Conservation (phyloP, 2,329 filamentous ascomycete species). For the Aspergillus sp. region DNA sequence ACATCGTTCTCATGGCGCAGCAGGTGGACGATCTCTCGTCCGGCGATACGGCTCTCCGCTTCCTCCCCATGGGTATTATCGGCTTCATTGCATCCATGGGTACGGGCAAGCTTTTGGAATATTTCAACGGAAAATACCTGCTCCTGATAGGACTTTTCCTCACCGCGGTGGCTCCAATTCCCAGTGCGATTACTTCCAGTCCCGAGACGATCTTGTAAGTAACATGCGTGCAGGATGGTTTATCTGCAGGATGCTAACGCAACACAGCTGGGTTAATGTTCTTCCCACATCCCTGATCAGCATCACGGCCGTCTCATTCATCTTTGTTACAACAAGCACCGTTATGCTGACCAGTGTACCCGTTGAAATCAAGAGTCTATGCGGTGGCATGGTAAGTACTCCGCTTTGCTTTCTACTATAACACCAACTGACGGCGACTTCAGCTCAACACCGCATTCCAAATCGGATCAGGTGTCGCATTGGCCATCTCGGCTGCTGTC, state of each 20-base stretch:
- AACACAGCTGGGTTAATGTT: slow-evolving; percentile 38
- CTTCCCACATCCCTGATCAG: slow-evolving; percentile 42
- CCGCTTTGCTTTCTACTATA: fast-evolving
- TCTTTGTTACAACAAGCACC: slow-evolving; percentile 45
- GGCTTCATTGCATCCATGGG: slow-evolving; percentile 39
- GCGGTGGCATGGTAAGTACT: slow-evolving; percentile 39
- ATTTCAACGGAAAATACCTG: slow-evolving; percentile 38
- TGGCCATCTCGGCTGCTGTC: slow-evolving; percentile 42
- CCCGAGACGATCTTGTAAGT: slow-evolving; percentile 26
- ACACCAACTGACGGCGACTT: neutral
- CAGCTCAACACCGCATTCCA: slow-evolving; percentile 46
- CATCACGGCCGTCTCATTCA: slow-evolving; percentile 41
- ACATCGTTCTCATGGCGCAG: slow-evolving; percentile 44
- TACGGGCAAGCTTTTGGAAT: slow-evolving; percentile 38
- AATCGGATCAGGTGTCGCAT: slow-evolving; percentile 42
- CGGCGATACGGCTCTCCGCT: slow-evolving; percentile 40
- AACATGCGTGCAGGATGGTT: neutral
- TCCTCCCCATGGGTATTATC: slow-evolving; percentile 43
- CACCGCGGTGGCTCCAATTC: slow-evolving; percentile 40
- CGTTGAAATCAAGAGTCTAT: slow-evolving; percentile 41
- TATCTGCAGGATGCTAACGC: neutral
- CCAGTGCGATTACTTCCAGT: slow-evolving; percentile 27
- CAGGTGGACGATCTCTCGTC: slow-evolving; percentile 41
- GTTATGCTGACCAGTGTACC: slow-evolving; percentile 42
- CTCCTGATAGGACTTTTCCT: slow-evolving; percentile 36